These are phyloP conservation scores for Colletotrichum tofieldiae DNA, from an alignment of 2,329 filamentous ascomycete species.

Conservation along the genomic window DNA sequence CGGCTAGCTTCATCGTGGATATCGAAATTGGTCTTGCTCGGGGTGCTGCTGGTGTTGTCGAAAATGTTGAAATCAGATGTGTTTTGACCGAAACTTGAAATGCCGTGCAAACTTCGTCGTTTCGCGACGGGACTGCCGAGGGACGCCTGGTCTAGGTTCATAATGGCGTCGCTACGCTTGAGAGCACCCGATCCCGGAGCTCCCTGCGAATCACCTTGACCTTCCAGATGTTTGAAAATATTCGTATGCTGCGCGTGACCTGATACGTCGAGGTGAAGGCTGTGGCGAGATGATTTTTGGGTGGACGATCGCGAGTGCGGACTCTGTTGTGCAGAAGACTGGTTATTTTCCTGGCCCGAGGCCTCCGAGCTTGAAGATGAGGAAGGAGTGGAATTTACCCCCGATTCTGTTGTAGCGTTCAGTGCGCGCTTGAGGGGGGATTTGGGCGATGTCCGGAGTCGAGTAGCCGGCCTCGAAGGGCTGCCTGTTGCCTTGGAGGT, in stretches of 20 bases:
- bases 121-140: conserved; percentile 92
- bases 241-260: conserved; percentile 65
- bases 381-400: conserved; percentile 67
- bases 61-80: conserved; percentile 82
- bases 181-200: conserved; percentile 78
- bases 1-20: conserved; percentile 57
- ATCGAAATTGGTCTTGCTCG: conserved; percentile 61
- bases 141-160: conserved; percentile 86
- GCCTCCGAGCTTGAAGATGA: conserved; percentile 61
- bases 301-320: conserved; percentile 60
- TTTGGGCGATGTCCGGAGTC: conserved; percentile 80
- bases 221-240: conserved; percentile 67
- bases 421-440: conserved; percentile 87
- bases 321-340: conserved; percentile 55
- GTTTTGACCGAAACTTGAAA: conserved; percentile 69
- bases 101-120: conserved; percentile 87
- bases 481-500: conserved; percentile 70
- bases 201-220: conserved; percentile 63
- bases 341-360: conserved; percentile 62
- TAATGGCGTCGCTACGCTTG: conserved; percentile 91
- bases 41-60: conserved; percentile 68
- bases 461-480: conserved; percentile 70
- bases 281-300: conserved; percentile 68
- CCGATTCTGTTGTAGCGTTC: conserved; percentile 78
- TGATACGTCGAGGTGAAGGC: conserved; percentile 71